Evolutionary conservation across 1,284 basidiomycete genomes (phyloP).

Genomic region (Ustilago crameri): DNA sequence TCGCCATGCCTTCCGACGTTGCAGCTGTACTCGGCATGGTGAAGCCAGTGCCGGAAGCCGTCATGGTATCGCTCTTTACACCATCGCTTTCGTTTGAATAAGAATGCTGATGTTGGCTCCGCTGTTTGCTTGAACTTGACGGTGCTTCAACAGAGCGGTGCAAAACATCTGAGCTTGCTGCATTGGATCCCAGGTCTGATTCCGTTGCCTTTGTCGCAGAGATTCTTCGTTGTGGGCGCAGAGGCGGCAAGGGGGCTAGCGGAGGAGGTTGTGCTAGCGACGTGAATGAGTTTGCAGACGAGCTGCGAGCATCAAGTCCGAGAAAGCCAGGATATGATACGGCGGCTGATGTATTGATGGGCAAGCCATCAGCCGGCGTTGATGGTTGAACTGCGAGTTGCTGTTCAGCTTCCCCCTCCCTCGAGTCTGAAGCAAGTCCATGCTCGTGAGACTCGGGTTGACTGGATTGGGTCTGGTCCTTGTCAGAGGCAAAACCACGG

Average conservation of each 20-base stretch:
- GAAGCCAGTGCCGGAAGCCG: background rate
- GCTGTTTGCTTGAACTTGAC: background rate
- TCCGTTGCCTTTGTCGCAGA: background rate
- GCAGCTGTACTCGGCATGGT: conserved; percentile 3
- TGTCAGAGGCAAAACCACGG: conserved; percentile 9
- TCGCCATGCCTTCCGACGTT: background rate
- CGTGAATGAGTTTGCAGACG: conserved; percentile 19
- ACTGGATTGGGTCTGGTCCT: conserved; percentile 3
- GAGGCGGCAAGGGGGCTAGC: conserved; percentile 29
- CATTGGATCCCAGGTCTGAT: conserved; percentile 7
- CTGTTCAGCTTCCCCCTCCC: background rate
- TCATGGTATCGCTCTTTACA: background rate
- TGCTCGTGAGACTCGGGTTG: conserved; percentile 1
- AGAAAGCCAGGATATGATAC: background rate
- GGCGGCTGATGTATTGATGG: background rate
- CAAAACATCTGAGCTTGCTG: conserved; percentile 4
- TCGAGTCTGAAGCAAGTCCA: background rate
- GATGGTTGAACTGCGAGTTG: background rate
- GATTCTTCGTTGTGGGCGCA: conserved; percentile 13
- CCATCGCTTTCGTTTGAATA: background rate
- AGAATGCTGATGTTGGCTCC: background rate
- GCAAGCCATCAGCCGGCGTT: conserved; percentile 15
- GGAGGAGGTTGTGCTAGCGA: conserved; percentile 22
- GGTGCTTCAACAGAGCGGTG: background rate
- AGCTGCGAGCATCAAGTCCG: conserved; percentile 8